Base-by-base conservation (phyloP, 805 yeast genomes). In the Torulaspora franciscae region DNA sequence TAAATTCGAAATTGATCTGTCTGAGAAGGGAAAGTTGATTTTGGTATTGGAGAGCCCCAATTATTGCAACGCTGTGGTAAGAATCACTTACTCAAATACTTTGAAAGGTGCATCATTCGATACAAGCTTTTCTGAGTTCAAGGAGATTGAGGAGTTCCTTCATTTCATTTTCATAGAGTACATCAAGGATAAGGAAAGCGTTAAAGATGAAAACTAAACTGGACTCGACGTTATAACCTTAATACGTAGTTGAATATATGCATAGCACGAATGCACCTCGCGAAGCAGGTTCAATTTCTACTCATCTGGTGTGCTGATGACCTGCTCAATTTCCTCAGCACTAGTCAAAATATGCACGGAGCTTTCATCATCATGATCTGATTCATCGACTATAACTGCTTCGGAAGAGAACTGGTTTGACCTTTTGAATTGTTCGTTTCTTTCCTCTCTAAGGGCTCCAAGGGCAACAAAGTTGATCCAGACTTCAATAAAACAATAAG, bases 401-500 rank as follows among this genome's bases (percentile, higher is more conserved):
- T 42, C 44, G 15, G 25, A 36, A 40, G 19, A 47, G 15, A 50
- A 49, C 44, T 53, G 52, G 32, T 53, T 50, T 13, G 56, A 35
- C 45, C 65, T 60, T 52, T 77, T 76, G 42, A 72, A 66, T 47
- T 75, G 70, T 46, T 70, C 68, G 47, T 72, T 70, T 56, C 73
- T 77, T 56, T 83, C 91, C 48, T 83, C 89, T 55, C 80, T 75
- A 47, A 84, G 66, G 34, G 81, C 72, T 57, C 74, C 76, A 61
- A 72, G 83, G 27, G 81, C 71, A 51, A 83, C 65, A 46, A 81
- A 78, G 55, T 81, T 79, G 56, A 79, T 69, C 88, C 90, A 84
- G 26, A 83, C 73, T 61, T 84, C 93, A 50, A 76, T 56, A 49
- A 83, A 81, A 25, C 78, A 62, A 57, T 74, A 81, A 4, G 74